phyloP scores from a whole-genome alignment of 1,139 yeast species.

The Magnusiomyces clavatus region DNA sequence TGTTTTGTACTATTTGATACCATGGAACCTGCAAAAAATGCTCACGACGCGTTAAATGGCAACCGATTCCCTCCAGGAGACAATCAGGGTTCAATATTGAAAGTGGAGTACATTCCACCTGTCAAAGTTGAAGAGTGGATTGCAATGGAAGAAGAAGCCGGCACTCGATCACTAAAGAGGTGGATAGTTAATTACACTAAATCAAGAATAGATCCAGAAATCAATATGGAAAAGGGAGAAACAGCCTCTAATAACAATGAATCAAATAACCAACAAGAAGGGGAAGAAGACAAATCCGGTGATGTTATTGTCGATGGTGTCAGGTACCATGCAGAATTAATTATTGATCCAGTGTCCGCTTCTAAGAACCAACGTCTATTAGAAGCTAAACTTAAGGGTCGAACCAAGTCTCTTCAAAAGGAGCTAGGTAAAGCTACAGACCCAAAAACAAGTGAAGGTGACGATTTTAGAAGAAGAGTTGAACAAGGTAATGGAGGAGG shows the following conservation, averaged over 20 bases:
- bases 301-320: too few relatives aligned
- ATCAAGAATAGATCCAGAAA: not conserved
- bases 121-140: conserved; percentile 10
- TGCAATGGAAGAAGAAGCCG: conserved; percentile 7
- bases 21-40: conserved; percentile 2
- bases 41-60: conserved; percentile 5
- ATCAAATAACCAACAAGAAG: too few relatives aligned
- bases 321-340: not conserved
- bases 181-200: conserved; percentile 6
- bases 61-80: conserved; percentile 7
- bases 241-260: too few relatives aligned
- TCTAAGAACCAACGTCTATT: not conserved
- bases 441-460: too few relatives aligned
- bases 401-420: too few relatives aligned
- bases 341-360: not conserved
- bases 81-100: conserved; percentile 6
- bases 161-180: conserved; percentile 5
- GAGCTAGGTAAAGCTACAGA: too few relatives aligned
- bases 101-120: conserved; percentile 9
- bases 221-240: not conserved
- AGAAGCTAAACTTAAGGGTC: too few relatives aligned
- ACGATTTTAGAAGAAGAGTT: not conserved
- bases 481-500: not conserved
- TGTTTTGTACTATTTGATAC: conserved; percentile 9
- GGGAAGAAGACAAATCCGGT: too few relatives aligned